Conservation (phyloP, 179 eudicot species). For the Vitellaria paradoxa region DNA sequence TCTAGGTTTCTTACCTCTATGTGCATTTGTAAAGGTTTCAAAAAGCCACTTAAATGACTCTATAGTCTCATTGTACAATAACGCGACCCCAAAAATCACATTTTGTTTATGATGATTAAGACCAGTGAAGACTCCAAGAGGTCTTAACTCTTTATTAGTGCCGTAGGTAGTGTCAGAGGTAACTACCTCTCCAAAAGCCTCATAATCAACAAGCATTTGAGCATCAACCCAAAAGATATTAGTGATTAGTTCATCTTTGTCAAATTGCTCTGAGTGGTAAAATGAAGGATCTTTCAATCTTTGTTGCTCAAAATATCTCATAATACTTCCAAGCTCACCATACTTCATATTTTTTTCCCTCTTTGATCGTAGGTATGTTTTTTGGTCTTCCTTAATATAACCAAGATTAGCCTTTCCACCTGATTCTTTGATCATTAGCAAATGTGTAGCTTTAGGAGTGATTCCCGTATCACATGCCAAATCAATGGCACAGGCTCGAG, state of each 20-base stretch:
- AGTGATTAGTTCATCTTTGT: background rate
- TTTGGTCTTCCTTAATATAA: no score
- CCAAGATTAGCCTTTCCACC: no score
- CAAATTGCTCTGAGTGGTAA: background rate
- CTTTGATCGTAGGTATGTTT: no score
- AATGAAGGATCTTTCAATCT: no score
- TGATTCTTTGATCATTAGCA: no score
- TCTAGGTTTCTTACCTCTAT: background rate
- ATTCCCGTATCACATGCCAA: no score
- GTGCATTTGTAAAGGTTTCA: background rate
- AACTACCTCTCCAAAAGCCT: constrained; percentile 14
- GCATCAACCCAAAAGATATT: constrained; percentile 17
- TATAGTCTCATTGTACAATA: background rate
- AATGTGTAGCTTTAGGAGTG: no score
- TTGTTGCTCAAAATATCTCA: no score
- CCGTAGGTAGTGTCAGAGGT: constrained; percentile 17
- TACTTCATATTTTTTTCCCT: no score
- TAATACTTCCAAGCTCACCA: no score
- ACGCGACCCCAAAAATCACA: background rate
- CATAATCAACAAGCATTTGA: background rate
- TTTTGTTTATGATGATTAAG: constrained; percentile 15
- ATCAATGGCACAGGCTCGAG: no score
- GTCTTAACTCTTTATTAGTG: constrained; percentile 3
- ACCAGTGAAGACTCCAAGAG: constrained; percentile 4
- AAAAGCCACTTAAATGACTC: constrained; percentile 14